A percentile compares a stretch with the other conserved stretches of the same genome.
phyloP scores from a whole-genome alignment of 768 basidiomycete genomes.

The Hygrocybe coccinea region DNA sequence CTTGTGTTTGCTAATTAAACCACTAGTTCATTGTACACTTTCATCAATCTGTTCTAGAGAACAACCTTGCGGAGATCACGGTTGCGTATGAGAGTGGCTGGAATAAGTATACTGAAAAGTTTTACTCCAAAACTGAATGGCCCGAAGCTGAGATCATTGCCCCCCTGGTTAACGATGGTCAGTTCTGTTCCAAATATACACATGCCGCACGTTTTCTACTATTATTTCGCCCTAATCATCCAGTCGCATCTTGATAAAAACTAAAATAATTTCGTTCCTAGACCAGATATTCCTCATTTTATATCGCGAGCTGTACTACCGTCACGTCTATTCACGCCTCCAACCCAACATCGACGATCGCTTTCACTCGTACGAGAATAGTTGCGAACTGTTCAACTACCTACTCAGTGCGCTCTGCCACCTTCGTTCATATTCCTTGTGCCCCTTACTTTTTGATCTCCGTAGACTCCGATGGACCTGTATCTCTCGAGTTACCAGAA shows the following conservation, averaged over 20 bases:
- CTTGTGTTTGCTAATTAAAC: slow-evolving; percentile 9
- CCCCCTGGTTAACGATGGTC: slow-evolving; percentile 89
- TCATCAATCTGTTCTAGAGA: slow-evolving; percentile 86
- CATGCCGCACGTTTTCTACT: background rate
- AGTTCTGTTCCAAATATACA: slow-evolving; percentile 19
- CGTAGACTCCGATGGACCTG: slow-evolving; percentile 88
- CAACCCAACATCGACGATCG: slow-evolving; percentile 96
- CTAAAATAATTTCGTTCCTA: no score
- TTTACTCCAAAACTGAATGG: slow-evolving; percentile 92
- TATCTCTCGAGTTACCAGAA: slow-evolving; percentile 87
- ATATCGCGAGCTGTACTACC: slow-evolving; percentile 93
- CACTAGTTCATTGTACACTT: slow-evolving; percentile 89
- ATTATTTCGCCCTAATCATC: no score
- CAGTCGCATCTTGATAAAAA: no score
- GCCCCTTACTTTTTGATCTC: background rate
- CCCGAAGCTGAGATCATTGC: slow-evolving; percentile 95
- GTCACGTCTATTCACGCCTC: slow-evolving; percentile 92
- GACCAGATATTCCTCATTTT: slow-evolving; percentile 95
- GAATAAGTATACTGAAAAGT: slow-evolving; percentile 96
- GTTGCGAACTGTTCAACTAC: slow-evolving; percentile 97
- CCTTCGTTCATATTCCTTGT: background rate
- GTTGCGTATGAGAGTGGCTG: slow-evolving; percentile 94
- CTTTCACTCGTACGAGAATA: slow-evolving; percentile 96
- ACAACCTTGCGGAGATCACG: slow-evolving; percentile 87
- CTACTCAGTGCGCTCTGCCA: slow-evolving; percentile 66